phyloP scores from a whole-genome alignment of 2,329 filamentous ascomycete genomes.

The Tolypocladium pustulatum region DNA sequence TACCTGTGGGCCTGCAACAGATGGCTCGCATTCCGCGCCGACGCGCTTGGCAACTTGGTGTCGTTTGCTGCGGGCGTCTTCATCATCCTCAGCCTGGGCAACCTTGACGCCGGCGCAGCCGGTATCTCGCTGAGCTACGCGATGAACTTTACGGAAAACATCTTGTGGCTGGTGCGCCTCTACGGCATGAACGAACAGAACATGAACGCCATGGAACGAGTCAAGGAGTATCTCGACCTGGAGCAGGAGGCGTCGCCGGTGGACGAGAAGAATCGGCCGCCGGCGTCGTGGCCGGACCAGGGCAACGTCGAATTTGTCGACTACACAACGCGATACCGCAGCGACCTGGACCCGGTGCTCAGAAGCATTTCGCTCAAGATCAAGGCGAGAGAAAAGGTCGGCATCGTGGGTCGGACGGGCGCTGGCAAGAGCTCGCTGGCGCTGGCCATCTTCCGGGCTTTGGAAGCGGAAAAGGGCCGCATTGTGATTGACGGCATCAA shows the following conservation, averaged over 20 bases:
- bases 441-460: conserved; percentile 81
- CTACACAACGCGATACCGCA: conserved; percentile 82
- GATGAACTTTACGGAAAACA: conserved; percentile 92
- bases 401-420: conserved; percentile 89
- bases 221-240: conserved; percentile 94
- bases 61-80: conserved; percentile 91
- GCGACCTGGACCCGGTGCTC: conserved; percentile 79
- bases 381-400: conserved; percentile 78
- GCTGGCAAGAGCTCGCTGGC: conserved; percentile 95
- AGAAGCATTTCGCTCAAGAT: conserved; percentile 81
- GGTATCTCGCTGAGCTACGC: conserved; percentile 93
- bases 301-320: conserved; percentile 80
- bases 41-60: conserved; percentile 81
- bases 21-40: conserved; percentile 90
- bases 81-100: conserved; percentile 72
- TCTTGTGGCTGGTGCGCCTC: conserved; percentile 88
- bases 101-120: conserved; percentile 80
- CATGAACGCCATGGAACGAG: conserved; percentile 97
- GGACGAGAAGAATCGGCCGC: conserved; percentile 67
- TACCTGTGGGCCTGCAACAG: conserved; percentile 94
- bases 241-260: conserved; percentile 81
- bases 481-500: conserved; percentile 90
- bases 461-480: conserved; percentile 83
- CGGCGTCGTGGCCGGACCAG: conserved; percentile 71
- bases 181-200: conserved; percentile 97